A percentile compares a stretch with the other conserved stretches of the same genome.
phyloP scores from a whole-genome alignment of 352 stramenopile species.

The Globisporangium canariense region DNA sequence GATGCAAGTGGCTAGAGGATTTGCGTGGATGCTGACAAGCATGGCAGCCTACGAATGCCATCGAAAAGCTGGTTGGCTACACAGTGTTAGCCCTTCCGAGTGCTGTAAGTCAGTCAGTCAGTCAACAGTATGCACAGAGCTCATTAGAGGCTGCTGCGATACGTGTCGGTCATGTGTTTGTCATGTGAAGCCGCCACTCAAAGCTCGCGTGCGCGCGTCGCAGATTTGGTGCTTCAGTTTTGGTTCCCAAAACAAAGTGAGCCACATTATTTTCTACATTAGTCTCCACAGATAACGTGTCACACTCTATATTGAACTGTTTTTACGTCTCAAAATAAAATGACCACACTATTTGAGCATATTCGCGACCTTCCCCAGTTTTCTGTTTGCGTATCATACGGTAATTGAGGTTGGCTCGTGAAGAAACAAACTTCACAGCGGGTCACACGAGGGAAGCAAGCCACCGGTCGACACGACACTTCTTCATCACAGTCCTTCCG shows the following conservation, averaged over 20 bases:
- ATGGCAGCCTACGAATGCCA: not conserved
- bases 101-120: not conserved
- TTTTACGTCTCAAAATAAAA: not conserved
- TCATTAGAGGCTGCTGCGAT: conserved; percentile 5
- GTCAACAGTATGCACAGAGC: too few species aligned
- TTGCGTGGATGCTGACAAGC: not conserved
- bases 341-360: not conserved
- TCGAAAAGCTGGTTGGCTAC: not conserved
- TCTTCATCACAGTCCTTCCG: not conserved
- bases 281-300: not conserved
- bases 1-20: not conserved
- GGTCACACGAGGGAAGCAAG: not conserved
- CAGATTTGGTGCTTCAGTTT: conserved; percentile 1
- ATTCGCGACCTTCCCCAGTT: not conserved
- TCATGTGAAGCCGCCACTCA: not conserved
- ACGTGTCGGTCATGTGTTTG: not conserved
- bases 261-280: not conserved
- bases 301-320: not conserved
- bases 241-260: not conserved
- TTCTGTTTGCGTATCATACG: conserved; percentile 20
- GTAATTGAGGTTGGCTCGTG: conserved; percentile 7
- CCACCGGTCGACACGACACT: not conserved
- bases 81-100: not conserved
- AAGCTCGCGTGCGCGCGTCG: not conserved
- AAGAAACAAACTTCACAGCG: not conserved